Evolutionary conservation across 352 stramenopile genomes (phyloP).

Genomic region (Phytophthora sp.): DNA sequence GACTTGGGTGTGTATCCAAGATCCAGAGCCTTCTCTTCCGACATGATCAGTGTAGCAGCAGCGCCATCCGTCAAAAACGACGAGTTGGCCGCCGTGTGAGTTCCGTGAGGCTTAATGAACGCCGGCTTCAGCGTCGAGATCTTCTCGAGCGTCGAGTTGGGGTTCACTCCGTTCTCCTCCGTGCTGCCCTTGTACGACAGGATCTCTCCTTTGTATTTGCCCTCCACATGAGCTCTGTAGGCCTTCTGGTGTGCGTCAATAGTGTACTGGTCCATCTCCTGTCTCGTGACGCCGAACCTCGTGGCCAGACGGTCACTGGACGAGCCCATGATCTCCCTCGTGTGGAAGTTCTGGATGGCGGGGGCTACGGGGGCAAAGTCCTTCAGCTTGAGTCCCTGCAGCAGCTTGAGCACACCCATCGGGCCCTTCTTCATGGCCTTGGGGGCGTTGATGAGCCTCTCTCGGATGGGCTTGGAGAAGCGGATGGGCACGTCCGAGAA

Average conservation of each 20-base stretch:
- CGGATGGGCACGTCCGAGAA: constrained; percentile 98
- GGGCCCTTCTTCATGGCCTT: constrained; percentile 97
- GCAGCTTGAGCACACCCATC: constrained; percentile 87
- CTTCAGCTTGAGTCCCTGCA: constrained; percentile 94
- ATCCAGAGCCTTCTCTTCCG: constrained; percentile 95
- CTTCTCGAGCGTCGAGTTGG: constrained; percentile 94
- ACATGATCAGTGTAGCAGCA: constrained; percentile 96
- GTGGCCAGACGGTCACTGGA: constrained; percentile 94
- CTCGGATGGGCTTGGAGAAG: constrained; percentile 88
- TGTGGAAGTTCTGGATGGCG: constrained; percentile 99
- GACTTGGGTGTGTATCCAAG: constrained; percentile 96
- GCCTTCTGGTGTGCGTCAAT: constrained; percentile 94
- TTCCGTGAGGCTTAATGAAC: constrained; percentile 98
- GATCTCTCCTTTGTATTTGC: constrained; percentile 94
- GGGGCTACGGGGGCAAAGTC: constrained; percentile 94
- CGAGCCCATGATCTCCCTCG: constrained; percentile 98
- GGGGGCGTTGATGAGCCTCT: constrained; percentile 84
- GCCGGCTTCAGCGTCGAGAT: constrained; percentile 97
- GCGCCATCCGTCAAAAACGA: constrained; percentile 98
- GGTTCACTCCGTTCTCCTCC: constrained; percentile 98
- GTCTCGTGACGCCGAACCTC: constrained; percentile 94
- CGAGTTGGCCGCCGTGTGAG: constrained; percentile 98
- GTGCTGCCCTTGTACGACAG: constrained; percentile 95
- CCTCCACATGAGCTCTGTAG: constrained; percentile 94
- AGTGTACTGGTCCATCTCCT: constrained; percentile 98